Base-by-base conservation (phyloP, 768 basidiomycete genomes). In the Suillus cothurnatus region DNA sequence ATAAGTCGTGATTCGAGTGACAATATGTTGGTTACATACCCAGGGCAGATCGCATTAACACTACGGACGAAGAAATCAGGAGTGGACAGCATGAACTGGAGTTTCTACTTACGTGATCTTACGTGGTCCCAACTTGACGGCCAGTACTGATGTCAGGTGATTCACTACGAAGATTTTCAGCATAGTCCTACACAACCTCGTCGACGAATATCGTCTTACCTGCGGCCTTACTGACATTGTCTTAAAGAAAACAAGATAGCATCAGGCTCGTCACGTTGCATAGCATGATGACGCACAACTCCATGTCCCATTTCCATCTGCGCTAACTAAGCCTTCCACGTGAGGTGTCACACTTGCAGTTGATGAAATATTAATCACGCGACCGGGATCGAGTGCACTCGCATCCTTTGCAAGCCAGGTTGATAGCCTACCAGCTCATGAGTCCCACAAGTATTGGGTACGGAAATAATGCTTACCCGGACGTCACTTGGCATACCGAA, bases 291-390 rank as follows among this genome's bases (percentile, higher is more conserved):
- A 86, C 91, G 64, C 68, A 94, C 92, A 94, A 71, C 88, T 88
- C 88, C 90, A 95, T 9, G 89, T 86, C 4, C 93, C 93, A 34
- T 78, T 83, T 0, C 88, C 90, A 1, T 73, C 76, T 2, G 75
- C 77, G 28, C 88, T 86, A 28, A 93, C 71, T 0, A 75, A 64
- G 61, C 72, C 69, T 72, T 88, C 86, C 0, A 82, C 82, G 28
- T 71, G 67, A 3, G 91, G 82, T 60, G 81, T 81, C 28, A 90
- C 77, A 11, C 87, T 85, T 0, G 88, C 81, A 4, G 84, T 82
- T 1, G 93, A 94, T 1, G 93, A 93, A 69, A 94, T 89, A 73
- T 94, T 94, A 74, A 95, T 88, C 15, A 95, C 89, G 34, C 89
- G 85, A 1, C 82, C 90, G 6, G 93, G 93, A 70, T 93, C 88